Evolutionary conservation across 2,329 filamentous ascomycete genomes (phyloP).

Genomic region (Microdochium nivale): DNA sequence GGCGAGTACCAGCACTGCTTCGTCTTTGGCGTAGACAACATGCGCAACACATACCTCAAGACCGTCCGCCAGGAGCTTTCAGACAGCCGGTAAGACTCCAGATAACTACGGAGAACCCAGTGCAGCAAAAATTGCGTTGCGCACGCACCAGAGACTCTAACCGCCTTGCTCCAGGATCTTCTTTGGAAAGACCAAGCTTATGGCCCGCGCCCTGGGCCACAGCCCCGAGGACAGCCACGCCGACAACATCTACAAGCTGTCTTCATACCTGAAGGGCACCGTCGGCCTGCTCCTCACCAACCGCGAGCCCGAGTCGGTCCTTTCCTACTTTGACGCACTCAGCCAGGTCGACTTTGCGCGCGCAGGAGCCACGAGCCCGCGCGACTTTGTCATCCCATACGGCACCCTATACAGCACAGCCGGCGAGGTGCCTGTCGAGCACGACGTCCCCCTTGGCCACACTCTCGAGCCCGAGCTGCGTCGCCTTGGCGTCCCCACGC

Average conservation of each 20-base stretch:
- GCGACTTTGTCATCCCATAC: constrained; percentile 70
- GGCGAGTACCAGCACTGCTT: constrained; percentile 86
- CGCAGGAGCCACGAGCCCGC: constrained; percentile 67
- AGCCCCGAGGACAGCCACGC: constrained; percentile 71
- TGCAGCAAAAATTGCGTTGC: not conserved
- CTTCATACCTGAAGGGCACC: constrained; percentile 64
- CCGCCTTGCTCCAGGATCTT: constrained; percentile 58
- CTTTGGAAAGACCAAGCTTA: constrained; percentile 99
- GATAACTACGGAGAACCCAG: too few species aligned
- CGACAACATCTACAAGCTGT: constrained; percentile 64
- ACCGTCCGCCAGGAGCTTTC: constrained; percentile 76
- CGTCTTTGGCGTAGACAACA: constrained; percentile 91
- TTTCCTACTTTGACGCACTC: constrained; percentile 64
- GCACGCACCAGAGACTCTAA: not conserved
- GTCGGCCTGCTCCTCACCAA: constrained; percentile 89
- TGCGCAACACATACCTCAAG: constrained; percentile 96
- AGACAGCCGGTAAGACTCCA: constrained; percentile 63
- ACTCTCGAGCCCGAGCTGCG: constrained; percentile 85
- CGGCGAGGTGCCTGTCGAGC: constrained; percentile 68
- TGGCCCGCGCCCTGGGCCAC: constrained; percentile 86
- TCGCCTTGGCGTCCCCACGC: constrained; percentile 81
- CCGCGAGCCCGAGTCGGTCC: constrained; percentile 58
- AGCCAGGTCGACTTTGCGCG: constrained; percentile 82
- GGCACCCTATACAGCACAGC: constrained; percentile 76
- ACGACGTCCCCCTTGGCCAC: constrained; percentile 83